Base-by-base conservation (phyloP, 2,329 filamentous ascomycete genomes). In the Neobulgaria alba region DNA sequence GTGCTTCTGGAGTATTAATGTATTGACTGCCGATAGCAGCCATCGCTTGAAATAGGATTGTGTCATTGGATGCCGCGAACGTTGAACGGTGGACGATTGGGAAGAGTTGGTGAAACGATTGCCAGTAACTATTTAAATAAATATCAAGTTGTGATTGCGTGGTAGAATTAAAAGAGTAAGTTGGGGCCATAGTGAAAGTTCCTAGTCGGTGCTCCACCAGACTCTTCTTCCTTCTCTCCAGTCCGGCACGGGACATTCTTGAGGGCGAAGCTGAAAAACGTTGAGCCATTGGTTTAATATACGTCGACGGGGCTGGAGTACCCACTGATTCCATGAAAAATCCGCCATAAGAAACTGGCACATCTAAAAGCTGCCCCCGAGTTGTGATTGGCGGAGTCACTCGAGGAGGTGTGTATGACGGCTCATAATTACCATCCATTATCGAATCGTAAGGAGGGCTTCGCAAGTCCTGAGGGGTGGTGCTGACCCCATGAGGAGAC, bases 251-350 rank as follows among this genome's bases (percentile, higher is more conserved):
- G 48, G 50, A 48, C 48, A 53, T 39, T 51, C 48, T 45, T 45
- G 52, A 40, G 39, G 54, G 41, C 43, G 51, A 51, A 30, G 53
- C 56, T 57, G 55, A 35, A 51, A 51, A 50, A 47, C 44, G 43
- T 54, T 57, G 55, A 57, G 55, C 49, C 43, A 57, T 40, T 42
- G 55, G 44, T 41, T 53, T 56, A 43, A 35, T 49, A 53, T 50
- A 50, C 37, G 54, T 53, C 50, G 57, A 49, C 38, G 51, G 50
- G 51, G 53, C 41, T 53, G 56, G 55, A 55, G 52, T 53, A 57
- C 55, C 57, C 54, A 57, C 57, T 55, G 55, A 51, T 55, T 58
- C 56, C 55, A 58, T 53, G 34, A 48, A 51, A 45, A 53, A 51
- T 17, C 38, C 47, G 15, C 52, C 50, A 48, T 46, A 52, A 16